These are phyloP conservation scores for Penicillium sp. DNA, from an alignment of 2,329 filamentous ascomycete species.

Conservation along the genomic window DNA sequence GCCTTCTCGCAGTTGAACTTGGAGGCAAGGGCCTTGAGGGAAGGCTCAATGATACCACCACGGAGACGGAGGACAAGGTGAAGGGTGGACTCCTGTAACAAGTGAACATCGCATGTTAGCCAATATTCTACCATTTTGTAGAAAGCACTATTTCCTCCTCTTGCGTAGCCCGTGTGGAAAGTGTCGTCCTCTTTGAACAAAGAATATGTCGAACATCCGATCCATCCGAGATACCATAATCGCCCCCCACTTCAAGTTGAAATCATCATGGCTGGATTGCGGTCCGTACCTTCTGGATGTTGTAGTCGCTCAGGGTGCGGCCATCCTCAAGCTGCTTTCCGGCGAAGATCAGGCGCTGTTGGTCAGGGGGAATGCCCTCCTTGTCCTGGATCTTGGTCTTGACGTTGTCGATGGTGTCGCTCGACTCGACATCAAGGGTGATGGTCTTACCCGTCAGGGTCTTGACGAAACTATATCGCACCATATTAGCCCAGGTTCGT, in stretches of 20 bases:
- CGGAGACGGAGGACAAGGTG: slow-evolving; percentile 98
- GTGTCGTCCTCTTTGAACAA: neutral
- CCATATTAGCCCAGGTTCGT: slow-evolving; percentile 25
- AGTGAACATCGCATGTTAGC: slow-evolving; percentile 33
- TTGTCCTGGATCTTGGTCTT: slow-evolving; percentile 99
- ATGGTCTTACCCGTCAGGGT: slow-evolving; percentile 99
- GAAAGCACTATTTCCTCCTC: slow-evolving; percentile 7
- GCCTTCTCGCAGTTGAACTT: slow-evolving; percentile 99
- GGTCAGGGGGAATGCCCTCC: slow-evolving; percentile 96
- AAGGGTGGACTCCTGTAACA: slow-evolving; percentile 82
- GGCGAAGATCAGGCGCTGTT: slow-evolving; percentile 98
- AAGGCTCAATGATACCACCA: slow-evolving; percentile 99
- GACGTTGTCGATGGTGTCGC: slow-evolving; percentile 99
- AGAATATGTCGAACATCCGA: slow-evolving; percentile 2
- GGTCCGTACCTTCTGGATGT: slow-evolving; percentile 89
- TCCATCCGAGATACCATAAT: slow-evolving; percentile 5
- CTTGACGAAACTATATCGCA: slow-evolving; percentile 84
- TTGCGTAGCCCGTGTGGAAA: slow-evolving; percentile 7
- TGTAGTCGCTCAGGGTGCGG: slow-evolving; percentile 95
- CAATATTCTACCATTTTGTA: slow-evolving; percentile 10
- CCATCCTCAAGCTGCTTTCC: slow-evolving; percentile 99
- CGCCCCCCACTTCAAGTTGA: slow-evolving; percentile 6
- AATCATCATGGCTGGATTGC: slow-evolving; percentile 8
- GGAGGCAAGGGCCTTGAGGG: slow-evolving; percentile 94
- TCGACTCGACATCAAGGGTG: slow-evolving; percentile 98